Base-by-base conservation (phyloP, 164 flowering plant species). In the Sextonia rubra region DNA sequence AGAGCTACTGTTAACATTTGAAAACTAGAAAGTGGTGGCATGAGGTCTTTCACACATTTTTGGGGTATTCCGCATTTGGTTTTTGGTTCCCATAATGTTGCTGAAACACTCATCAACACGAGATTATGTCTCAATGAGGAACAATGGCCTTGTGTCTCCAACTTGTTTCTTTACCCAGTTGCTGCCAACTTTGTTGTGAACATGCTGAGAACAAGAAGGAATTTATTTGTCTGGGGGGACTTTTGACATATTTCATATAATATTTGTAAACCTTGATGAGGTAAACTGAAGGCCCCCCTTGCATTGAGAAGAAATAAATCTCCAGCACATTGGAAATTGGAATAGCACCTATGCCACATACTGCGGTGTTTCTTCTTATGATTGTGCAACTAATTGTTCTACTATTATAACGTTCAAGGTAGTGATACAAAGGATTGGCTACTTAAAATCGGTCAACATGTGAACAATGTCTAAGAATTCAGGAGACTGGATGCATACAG, bases 371-470 rank as follows among this genome's bases (percentile, higher is more conserved):
- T 32, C 44, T 32, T 32, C 44, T 32, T 32, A 32, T 32, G 9
- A 32, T 32, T 32, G 44, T 32, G 9, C 44, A 32, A 32, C 44
- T 32, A 32, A 0, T 32, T 32, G 44, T 32, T 32, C 44, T 32
- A 32, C 7, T 32, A 32, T 32, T 32, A 6, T 32, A 32, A 32
- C 44, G 44, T 69, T 79, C 22, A 82, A 92, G 98, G 87, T 92
- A 94, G 77, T 78, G 92, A 77, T 92, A 94, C 66, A 87, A 94
- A 79, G 99, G 99, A 5, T 79, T 95, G 77, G 86, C 99, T 24
- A 95, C 97, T 48, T 97, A 98, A 74, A 98, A 94, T 80, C 91
- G 97, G 25, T 94, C 98, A 22, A 95, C 98, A 17, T 92, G 99
- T 65, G 96, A 94, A 67, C 99, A 92, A 61, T 94, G 97, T 80